phyloP scores from a whole-genome alignment of 371 early-diverging fungal species.

The Mortierella sp. region DNA sequence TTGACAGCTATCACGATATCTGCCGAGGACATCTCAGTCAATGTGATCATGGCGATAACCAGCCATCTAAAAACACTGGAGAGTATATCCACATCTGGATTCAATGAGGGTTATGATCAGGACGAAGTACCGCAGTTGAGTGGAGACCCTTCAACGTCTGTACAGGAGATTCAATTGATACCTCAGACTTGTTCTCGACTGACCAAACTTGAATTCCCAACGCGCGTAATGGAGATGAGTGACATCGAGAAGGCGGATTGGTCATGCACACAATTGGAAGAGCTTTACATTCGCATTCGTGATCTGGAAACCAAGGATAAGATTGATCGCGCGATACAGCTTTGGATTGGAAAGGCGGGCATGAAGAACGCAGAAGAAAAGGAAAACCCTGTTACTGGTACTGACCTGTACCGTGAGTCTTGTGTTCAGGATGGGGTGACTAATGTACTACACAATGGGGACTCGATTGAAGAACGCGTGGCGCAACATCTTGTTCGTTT shows the following conservation, averaged over 20 bases:
- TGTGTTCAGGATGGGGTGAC: no score
- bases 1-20: no score
- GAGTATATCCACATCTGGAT: no score
- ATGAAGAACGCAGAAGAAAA: not conserved
- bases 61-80: no score
- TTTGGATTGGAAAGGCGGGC: not conserved
- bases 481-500: constrained; percentile 4
- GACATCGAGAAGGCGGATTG: not conserved
- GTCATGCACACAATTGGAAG: not conserved
- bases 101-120: no score
- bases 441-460: not conserved
- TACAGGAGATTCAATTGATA: not conserved
- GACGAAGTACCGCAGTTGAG: no score
- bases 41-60: no score
- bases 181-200: not conserved
- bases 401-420: no score
- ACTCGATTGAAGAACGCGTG: not conserved
- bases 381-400: no score
- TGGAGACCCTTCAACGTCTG: not conserved
- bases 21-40: no score
- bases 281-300: not conserved
- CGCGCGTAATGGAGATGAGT: not conserved
- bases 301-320: not conserved
- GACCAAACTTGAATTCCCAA: not conserved
- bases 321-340: not conserved